Conservation (phyloP, 2,329 filamentous ascomycete species). For the Colletotrichum graminicola region DNA sequence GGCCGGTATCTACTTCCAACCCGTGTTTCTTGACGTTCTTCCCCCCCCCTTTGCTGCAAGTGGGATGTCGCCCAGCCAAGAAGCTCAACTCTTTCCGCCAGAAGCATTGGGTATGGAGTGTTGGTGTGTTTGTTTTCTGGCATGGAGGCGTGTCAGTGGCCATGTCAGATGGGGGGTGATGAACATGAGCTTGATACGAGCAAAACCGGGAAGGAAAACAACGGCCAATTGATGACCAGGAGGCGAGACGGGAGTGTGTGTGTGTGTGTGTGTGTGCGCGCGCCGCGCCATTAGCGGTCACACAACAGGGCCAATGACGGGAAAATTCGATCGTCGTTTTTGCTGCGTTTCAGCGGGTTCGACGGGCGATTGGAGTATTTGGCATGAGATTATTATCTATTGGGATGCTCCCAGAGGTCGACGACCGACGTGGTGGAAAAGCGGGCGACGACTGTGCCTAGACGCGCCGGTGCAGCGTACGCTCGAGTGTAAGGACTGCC, state of each 20-base stretch:
- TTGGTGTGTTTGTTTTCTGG: conserved; percentile 6
- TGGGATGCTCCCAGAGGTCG: background rate
- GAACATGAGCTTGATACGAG: conserved; percentile 31
- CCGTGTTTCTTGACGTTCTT: too few species aligned
- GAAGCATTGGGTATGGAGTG: conserved; percentile 1
- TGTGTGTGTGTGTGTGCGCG: background rate
- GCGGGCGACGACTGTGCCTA: conserved; percentile 20
- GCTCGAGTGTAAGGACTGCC: conserved; percentile 2
- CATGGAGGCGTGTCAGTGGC: conserved; percentile 20
- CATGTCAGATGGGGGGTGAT: conserved; percentile 21
- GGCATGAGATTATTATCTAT: conserved; percentile 20
- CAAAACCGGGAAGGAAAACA: conserved; percentile 6
- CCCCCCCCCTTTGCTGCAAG: background rate
- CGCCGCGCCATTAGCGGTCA: background rate
- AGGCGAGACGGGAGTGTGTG: conserved; percentile 2
- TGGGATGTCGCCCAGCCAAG: too few species aligned
- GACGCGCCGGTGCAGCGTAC: conserved; percentile 34
- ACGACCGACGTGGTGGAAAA: background rate
- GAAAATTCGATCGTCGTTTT: conserved; percentile 13
- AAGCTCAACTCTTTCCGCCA: background rate
- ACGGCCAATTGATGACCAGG: background rate
- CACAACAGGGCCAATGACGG: background rate
- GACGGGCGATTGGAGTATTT: conserved; percentile 11
- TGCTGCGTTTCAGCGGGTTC: conserved; percentile 18
- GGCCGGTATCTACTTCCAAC: background rate